phyloP scores from a whole-genome alignment of 2,329 filamentous ascomycete species.

The Graphiopsis chlorocephala region DNA sequence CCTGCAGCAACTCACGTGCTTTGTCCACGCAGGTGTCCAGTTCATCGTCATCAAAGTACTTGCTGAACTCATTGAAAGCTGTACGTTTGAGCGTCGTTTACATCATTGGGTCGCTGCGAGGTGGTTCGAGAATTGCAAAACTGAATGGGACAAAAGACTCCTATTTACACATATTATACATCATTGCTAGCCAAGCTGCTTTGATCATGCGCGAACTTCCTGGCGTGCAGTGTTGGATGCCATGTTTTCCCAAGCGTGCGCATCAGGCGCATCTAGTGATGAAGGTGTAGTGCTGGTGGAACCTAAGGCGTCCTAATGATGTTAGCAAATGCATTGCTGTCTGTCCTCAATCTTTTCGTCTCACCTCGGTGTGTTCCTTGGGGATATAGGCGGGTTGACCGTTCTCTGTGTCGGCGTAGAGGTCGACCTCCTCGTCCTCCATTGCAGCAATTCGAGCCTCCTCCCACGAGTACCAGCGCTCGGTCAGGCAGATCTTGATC shows the following conservation, averaged over 20 bases:
- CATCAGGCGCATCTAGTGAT: not conserved
- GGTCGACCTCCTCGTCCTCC: conserved; percentile 64
- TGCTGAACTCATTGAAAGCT: not conserved
- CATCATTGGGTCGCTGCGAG: no score
- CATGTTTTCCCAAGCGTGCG: conserved; percentile 1
- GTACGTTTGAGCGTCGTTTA: no score
- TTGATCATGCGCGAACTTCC: not conserved
- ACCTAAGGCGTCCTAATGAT: not conserved
- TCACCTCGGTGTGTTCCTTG: conserved; percentile 2
- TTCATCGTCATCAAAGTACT: not conserved
- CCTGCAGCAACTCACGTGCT: not conserved
- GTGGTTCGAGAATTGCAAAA: not conserved
- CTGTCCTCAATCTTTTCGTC: not conserved
- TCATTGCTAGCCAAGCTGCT: not conserved
- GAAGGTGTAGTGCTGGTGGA: not conserved
- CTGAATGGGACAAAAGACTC: not conserved
- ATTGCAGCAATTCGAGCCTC: conserved; percentile 67
- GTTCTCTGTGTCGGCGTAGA: conserved; percentile 35
- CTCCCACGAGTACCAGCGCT: conserved; percentile 85
- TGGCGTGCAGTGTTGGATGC: conserved; percentile 2
- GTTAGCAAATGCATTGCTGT: not conserved
- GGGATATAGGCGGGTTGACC: conserved; percentile 3
- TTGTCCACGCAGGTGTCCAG: not conserved
- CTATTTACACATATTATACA: conserved; percentile 13
- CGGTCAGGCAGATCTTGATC: conserved; percentile 82